Conservation (phyloP, 2,329 filamentous ascomycete genomes). For the Cucurbitaria berberidis region DNA sequence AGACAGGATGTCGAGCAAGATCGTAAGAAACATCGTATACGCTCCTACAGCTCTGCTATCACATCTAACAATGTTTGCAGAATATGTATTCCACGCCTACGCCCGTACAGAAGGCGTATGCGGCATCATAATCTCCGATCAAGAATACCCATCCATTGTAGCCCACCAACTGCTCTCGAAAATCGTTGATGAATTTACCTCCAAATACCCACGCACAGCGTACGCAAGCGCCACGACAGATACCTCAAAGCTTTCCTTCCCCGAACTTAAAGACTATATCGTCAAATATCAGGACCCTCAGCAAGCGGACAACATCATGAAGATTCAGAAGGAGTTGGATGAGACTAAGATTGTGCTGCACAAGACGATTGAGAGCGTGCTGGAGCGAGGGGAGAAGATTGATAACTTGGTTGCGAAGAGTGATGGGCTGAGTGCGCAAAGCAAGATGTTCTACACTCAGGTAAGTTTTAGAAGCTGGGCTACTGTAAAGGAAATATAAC, state of each 20-base stretch:
- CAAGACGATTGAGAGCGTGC: slow-evolving; percentile 89
- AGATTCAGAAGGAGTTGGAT: slow-evolving; percentile 95
- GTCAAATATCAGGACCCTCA: slow-evolving; percentile 82
- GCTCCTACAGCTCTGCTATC: neutral
- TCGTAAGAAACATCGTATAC: slow-evolving; percentile 48
- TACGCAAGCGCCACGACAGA: slow-evolving; percentile 60
- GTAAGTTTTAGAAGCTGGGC: slow-evolving; percentile 53
- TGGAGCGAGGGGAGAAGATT: slow-evolving; percentile 95
- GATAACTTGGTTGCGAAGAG: slow-evolving; percentile 93
- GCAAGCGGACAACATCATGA: slow-evolving; percentile 89
- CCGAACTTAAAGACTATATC: slow-evolving; percentile 80
- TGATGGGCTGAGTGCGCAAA: slow-evolving; percentile 85
- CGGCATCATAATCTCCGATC: slow-evolving; percentile 56
- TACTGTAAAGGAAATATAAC: neutral
- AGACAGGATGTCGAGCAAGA: slow-evolving; percentile 86
- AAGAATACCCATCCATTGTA: slow-evolving; percentile 68
- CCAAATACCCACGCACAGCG: slow-evolving; percentile 72
- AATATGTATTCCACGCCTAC: slow-evolving; percentile 66
- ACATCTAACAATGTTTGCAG: slow-evolving; percentile 41
- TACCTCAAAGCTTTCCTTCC: slow-evolving; percentile 63
- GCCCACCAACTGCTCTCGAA: slow-evolving; percentile 89
- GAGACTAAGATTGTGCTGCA: slow-evolving; percentile 97
- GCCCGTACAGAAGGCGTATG: slow-evolving; percentile 55
- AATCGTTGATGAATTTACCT: slow-evolving; percentile 84
- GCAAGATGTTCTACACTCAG: slow-evolving; percentile 94